phyloP scores from a whole-genome alignment of 306 rosid species.

The Heteromeles arbutifolia region DNA sequence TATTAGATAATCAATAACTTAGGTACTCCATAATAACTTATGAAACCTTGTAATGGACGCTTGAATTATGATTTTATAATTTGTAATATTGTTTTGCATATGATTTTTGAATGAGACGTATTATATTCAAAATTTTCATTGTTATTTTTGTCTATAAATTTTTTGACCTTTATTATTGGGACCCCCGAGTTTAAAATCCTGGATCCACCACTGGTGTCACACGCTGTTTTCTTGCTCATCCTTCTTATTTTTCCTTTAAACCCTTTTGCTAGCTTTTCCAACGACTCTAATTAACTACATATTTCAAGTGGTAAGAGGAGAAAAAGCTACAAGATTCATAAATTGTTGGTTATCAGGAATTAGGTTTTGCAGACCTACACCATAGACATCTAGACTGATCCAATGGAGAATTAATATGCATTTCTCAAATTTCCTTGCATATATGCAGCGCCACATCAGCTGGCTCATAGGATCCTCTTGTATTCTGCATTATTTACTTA shows the following conservation, averaged over 20 bases:
- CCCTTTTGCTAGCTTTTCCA: not conserved
- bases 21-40: no score
- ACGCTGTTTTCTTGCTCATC: not conserved
- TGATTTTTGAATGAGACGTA: no score
- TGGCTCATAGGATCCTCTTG: not conserved
- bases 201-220: no score
- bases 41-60: no score
- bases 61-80: no score
- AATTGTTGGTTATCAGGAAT: not conserved
- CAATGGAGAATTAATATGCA: not conserved
- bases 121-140: no score
- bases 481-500: not conserved
- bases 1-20: no score
- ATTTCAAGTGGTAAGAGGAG: not conserved
- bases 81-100: no score
- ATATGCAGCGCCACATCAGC: not conserved
- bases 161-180: no score
- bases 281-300: not conserved
- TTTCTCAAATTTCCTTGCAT: not conserved
- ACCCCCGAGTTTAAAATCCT: no score
- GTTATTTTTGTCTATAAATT: no score
- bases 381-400: not conserved
- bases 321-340: not conserved
- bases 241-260: not conserved
- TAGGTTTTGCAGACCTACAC: not conserved